Base-by-base conservation (phyloP, 2,329 filamentous ascomycete species). In the Ustulina deusta region DNA sequence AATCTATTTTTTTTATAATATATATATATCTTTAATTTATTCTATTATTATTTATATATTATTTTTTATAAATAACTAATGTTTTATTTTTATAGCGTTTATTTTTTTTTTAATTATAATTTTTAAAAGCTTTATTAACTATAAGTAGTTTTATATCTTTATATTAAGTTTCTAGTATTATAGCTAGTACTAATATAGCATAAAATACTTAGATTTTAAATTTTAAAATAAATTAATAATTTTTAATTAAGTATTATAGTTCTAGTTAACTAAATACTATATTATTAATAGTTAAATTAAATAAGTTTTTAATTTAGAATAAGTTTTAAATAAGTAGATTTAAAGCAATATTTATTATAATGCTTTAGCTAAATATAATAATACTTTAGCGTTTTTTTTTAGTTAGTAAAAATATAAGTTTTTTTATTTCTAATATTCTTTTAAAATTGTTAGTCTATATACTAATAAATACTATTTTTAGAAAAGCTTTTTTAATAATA, bases 51-150 rank as follows among this genome's bases (percentile, higher is more conserved):
- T 27, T 56, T 56, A 56, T 27, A 10, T 56, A 40, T 27, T 56
- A 10, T 56, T 56, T 13, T 56, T 29, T n/a, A 42, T n/a, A 10
- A 56, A 29, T 29, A 42, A 56, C 3, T 55, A 25, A 42, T 42
- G 11, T 44, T 56, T 42, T 56, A 42, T 29, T 17, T 29, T 29
- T 49, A 49, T 49, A 6, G 10, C 13, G 15, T 49, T 32, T 56
- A 20, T 46, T 52, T 61, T 61, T 42, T 34, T 59, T 59, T 20
- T 46, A 17, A 15, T 59, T 59, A 22, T 9, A 48, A 15, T 59
- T n/a, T n/a, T 59, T 25, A 44, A 59, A 22, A 1, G n/a, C 10
- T 36, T 58, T 46, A 34, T 58, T 46, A 34, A 58, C 34, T 34
- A 25, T 58, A 46, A 58, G 6, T 6, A 46, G 40, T 6, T 58